Evolutionary conservation across 75 land plant species (phyloP).

Genomic region (Pinus tabuliformis): DNA sequence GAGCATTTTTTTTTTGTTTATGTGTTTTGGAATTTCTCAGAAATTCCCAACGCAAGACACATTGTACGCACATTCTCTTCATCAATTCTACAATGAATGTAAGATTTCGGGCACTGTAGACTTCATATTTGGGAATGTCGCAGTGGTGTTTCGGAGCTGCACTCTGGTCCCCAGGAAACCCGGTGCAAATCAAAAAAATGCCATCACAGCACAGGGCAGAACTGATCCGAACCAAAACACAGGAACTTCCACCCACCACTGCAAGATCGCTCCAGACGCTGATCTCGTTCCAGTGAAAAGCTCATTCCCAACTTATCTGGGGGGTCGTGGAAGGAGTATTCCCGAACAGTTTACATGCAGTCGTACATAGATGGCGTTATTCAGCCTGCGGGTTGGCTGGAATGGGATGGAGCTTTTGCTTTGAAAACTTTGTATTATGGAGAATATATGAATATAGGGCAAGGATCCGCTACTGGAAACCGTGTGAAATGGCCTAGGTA

Average conservation of each 20-base stretch:
- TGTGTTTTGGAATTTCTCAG: no score
- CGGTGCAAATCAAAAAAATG: conserved; percentile 26
- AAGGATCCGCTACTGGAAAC: conserved; percentile 21
- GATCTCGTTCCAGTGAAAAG: conserved; percentile 5
- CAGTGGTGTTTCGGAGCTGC: conserved; percentile 48
- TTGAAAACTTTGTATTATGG: conserved; percentile 50
- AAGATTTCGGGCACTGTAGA: conserved; percentile 65
- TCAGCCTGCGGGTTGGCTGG: conserved; percentile 51
- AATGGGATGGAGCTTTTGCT: conserved; percentile 38
- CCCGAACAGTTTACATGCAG: conserved; percentile 42
- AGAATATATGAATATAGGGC: conserved; percentile 50
- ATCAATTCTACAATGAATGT: conserved; percentile 69
- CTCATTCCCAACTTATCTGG: conserved; percentile 42
- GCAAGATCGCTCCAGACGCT: conserved; percentile 26
- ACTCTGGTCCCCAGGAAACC: conserved; percentile 29
- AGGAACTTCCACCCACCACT: conserved; percentile 42
- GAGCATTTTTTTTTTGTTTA: no score
- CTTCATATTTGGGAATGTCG: conserved; percentile 58
- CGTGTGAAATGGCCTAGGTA: conserved; percentile 52
- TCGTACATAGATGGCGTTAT: conserved; percentile 38
- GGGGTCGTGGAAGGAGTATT: conserved; percentile 32
- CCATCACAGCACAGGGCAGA: conserved; percentile 66
- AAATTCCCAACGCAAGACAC: no score
- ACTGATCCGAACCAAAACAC: conserved; percentile 35
- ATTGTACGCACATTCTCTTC: conserved; percentile 45